Evolutionary conservation across 2,329 filamentous ascomycete genomes (phyloP), one percentile per base, ranked within the genome.

Genomic region (Curvularia eragrostidis): DNA sequence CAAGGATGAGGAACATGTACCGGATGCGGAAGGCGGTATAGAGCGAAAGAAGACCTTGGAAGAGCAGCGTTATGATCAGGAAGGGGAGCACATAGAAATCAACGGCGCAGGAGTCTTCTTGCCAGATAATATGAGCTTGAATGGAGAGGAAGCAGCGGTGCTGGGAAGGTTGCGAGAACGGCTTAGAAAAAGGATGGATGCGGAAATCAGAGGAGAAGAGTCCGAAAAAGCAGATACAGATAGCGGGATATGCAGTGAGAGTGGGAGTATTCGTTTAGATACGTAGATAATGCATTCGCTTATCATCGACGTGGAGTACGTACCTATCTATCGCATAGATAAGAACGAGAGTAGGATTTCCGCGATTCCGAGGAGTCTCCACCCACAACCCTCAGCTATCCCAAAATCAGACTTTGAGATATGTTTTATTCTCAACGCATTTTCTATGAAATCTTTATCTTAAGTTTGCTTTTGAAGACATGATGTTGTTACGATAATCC

Each of bases 91-190:
- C 18, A 73, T 79, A 26, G 64, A 70, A 21, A 73, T 80, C 18
- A 70, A 64, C 1, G 63, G 72, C 5, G 61, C 69, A 1, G 56
- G 67, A 26, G 67, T 80, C 3, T 51, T 64, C 15, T 42, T 80
- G 19, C 79, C 79, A 26, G 65, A 71, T 21, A 65, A 75, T 26
- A 56, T 80, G 21, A 61, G 67, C 18, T 55, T 80, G 48, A 75
- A 72, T 18, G 52, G 61, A 9, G 72, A 77, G 36, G 77, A 80
- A 49, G 61, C 64, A 8, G 60, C 64, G 46, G n/a, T 80, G 21
- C 41, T 81, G 50, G 70, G 77, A 52, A 67, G 59, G 5, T 58
- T 81, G 42, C 72, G 71, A 59, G 59, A 68, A 21, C 68, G 75
- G 34, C 48, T 81, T 18, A 60, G 56, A 50, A 65, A 61, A 43